These are phyloP conservation scores for Rhytidhysteron rufulum DNA, from an alignment of 2,329 filamentous ascomycete species.

Conservation along the genomic window DNA sequence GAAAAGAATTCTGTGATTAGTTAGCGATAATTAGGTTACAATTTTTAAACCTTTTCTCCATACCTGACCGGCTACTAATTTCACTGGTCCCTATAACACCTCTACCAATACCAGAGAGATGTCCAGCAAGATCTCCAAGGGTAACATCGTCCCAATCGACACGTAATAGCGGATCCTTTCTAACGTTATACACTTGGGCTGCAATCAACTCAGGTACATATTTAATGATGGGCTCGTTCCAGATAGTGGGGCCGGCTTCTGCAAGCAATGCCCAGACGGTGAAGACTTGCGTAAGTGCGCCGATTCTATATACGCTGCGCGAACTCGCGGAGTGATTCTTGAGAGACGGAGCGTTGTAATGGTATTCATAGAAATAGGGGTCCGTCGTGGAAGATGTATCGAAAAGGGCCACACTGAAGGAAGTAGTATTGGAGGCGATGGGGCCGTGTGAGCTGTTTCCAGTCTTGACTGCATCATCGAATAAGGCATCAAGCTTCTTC, in stretches of 20 bases:
- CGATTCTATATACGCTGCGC: conserved; percentile 39
- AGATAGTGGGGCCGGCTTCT: conserved; percentile 29
- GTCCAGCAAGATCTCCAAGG: conserved; percentile 27
- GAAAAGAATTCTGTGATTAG: too few relatives aligned
- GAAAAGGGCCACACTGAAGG: too few relatives aligned
- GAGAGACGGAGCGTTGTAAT: conserved; percentile 36
- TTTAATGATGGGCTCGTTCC: conserved; percentile 27
- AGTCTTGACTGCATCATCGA: too few relatives aligned
- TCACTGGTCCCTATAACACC: conserved; percentile 15
- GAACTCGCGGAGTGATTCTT: conserved; percentile 28
- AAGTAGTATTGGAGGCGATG: too few relatives aligned
- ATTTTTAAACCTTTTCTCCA: too few relatives aligned
- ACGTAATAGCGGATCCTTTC: conserved; percentile 12
- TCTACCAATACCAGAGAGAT: conserved; percentile 26
- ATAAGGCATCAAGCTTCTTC: too few relatives aligned
- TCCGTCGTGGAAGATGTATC: too few relatives aligned
- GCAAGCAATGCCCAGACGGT: conserved; percentile 38
- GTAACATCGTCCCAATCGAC: conserved; percentile 32
- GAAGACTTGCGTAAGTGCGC: conserved; percentile 39
- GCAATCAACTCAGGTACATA: conserved; percentile 26
- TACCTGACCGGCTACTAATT: too few relatives aligned
- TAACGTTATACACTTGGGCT: conserved; percentile 10
- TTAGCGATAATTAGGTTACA: too few relatives aligned
- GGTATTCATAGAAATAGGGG: conserved; percentile 11
- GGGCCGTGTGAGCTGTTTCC: too few relatives aligned